Evolutionary conservation across 2,329 filamentous ascomycete species (phyloP).

Genomic region (Thermothelomyces thermophilus): DNA sequence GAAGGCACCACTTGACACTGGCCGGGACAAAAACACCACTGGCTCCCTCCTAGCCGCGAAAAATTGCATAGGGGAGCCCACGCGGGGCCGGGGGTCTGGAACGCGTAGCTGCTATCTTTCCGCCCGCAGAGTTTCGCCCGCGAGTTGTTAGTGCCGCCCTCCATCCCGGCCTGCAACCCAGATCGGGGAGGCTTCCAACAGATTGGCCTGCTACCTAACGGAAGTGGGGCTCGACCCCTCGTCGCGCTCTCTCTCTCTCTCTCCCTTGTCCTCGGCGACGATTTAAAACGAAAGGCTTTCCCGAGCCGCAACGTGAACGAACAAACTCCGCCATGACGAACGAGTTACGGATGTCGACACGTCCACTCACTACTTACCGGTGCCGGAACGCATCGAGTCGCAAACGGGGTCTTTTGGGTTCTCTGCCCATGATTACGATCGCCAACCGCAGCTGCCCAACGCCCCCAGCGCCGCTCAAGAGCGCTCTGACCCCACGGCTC

Average conservation of each 20-base stretch:
- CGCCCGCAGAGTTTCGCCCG: not conserved
- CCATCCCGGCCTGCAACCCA: not conserved
- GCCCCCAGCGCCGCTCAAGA: not conserved
- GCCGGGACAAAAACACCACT: conserved; percentile 3
- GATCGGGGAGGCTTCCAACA: too few species aligned
- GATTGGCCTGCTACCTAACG: conserved; percentile 19
- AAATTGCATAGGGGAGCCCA: conserved; percentile 18
- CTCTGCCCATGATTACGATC: not conserved
- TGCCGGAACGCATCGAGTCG: too few species aligned
- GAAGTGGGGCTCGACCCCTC: conserved; percentile 11
- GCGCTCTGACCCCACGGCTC: conserved; percentile 7
- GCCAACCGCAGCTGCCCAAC: not conserved
- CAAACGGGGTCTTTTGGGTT: not conserved
- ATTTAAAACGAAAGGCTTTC: conserved; percentile 2
- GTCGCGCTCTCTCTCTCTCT: too few species aligned
- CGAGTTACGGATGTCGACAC: not conserved
- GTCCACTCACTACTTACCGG: too few species aligned
- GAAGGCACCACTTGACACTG: conserved; percentile 13
- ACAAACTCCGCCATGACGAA: not conserved
- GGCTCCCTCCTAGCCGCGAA: conserved; percentile 9
- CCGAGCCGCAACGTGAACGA: not conserved
- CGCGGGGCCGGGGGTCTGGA: conserved; percentile 8
- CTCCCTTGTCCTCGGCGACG: conserved; percentile 14
- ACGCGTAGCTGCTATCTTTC: conserved; percentile 8
- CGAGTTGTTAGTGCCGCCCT: conserved; percentile 13